These are phyloP conservation scores for Coemansia umbellata DNA, from an alignment of 192 early-diverging fungal genomes.

Conservation along the genomic window DNA sequence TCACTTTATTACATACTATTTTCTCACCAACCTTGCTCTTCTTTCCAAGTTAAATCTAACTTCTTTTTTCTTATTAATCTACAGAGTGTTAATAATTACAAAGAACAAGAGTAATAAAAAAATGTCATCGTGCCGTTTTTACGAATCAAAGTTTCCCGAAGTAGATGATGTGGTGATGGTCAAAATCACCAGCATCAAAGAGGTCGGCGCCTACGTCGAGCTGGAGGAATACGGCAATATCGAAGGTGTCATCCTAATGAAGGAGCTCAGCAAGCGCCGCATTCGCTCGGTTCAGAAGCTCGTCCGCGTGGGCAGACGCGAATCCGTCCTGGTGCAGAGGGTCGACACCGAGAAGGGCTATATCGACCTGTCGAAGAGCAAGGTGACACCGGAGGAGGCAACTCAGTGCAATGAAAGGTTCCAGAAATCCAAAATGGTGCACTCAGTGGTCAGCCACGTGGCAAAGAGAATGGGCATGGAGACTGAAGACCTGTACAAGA, in stretches of 20 bases:
- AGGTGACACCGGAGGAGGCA: conserved; percentile 84
- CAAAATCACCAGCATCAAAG: conserved; percentile 74
- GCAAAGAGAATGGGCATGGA: conserved; percentile 79
- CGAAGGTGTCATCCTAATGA: conserved; percentile 95
- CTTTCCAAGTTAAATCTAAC: background rate
- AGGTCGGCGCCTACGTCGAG: conserved; percentile 95
- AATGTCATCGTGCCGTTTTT: conserved; percentile 74
- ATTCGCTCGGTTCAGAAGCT: conserved; percentile 96
- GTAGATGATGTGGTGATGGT: conserved; percentile 96
- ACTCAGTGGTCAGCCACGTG: conserved; percentile 54
- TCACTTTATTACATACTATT: too few species aligned
- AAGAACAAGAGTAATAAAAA: conserved; percentile 2
- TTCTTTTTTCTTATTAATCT: background rate
- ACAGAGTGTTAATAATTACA: background rate
- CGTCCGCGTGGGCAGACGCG: conserved; percentile 87
- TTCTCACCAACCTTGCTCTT: too few species aligned
- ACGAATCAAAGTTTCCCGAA: conserved; percentile 90
- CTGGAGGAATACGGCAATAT: conserved; percentile 95
- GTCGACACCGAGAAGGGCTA: conserved; percentile 99
- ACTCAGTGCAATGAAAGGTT: conserved; percentile 88
- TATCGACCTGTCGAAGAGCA: conserved; percentile 97
- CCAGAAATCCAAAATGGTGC: conserved; percentile 83
- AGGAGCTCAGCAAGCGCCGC: conserved; percentile 89
- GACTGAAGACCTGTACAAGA: conserved; percentile 79
- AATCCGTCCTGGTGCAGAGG: conserved; percentile 89